phyloP scores from a whole-genome alignment of 805 yeast species.

The Yarrowia osloensis region DNA sequence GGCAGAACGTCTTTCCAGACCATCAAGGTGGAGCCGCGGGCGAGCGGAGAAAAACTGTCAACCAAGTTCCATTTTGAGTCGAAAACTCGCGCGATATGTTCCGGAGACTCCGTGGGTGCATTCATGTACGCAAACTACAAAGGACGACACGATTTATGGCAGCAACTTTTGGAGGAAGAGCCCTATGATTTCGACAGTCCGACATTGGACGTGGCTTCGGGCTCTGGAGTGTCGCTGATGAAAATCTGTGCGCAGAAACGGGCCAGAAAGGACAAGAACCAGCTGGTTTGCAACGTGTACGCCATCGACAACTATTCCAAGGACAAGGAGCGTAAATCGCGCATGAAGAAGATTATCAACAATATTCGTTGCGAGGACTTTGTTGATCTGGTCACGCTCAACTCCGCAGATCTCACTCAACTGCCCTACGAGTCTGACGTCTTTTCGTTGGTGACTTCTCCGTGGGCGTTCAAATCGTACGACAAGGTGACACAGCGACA shows the following conservation, averaged over 20 bases:
- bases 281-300: background rate
- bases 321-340: slow-evolving; percentile 17
- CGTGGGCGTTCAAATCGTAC: slow-evolving; percentile 7
- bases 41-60: slow-evolving; percentile 1
- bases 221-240: slow-evolving; percentile 27
- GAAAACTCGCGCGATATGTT: background rate
- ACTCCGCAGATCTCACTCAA: slow-evolving; percentile 3
- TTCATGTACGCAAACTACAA: slow-evolving; percentile 29
- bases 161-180: background rate
- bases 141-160: slow-evolving; percentile 23
- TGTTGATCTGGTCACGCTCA: slow-evolving; percentile 8
- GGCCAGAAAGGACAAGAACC: background rate
- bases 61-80: slow-evolving; percentile 21
- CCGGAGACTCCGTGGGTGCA: slow-evolving; percentile 17
- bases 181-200: slow-evolving; percentile 8
- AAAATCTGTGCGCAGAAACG: slow-evolving; percentile 17
- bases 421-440: background rate
- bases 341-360: slow-evolving; percentile 19
- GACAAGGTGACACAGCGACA: slow-evolving; percentile 20
- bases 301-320: slow-evolving; percentile 17
- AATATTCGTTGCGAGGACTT: background rate
- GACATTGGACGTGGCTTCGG: slow-evolving; percentile 13
- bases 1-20: slow-evolving; percentile 3
- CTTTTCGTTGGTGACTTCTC: slow-evolving; percentile 14
- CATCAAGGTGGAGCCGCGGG: slow-evolving; percentile 19